A percentile compares a stretch with the other conserved stretches of the same genome.
Conservation (phyloP, 2,329 filamentous ascomycete species). For the Sarocladium strictum region DNA sequence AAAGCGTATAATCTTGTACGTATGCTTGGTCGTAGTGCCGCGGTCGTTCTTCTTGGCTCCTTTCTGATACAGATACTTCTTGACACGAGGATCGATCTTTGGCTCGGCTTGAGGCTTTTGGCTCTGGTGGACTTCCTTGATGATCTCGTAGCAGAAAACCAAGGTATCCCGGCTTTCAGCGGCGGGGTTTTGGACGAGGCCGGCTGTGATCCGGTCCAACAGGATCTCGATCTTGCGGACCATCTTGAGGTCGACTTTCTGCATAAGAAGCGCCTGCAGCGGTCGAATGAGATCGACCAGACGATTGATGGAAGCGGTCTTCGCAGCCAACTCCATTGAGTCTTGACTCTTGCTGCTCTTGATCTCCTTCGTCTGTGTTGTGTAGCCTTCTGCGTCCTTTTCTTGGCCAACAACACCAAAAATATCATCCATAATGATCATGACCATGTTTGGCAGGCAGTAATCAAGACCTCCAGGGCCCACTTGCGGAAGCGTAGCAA, state of each 20-base stretch:
- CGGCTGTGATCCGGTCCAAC: slow-evolving; percentile 74
- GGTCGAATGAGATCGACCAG: slow-evolving; percentile 73
- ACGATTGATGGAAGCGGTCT: slow-evolving; percentile 68
- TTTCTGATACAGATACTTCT: slow-evolving; percentile 75
- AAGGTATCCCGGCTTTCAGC: slow-evolving; percentile 75
- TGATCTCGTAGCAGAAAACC: slow-evolving; percentile 92
- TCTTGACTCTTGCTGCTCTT: slow-evolving; percentile 98
- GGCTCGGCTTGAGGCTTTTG: slow-evolving; percentile 43
- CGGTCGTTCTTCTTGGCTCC: slow-evolving; percentile 69
- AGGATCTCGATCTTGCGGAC: slow-evolving; percentile 88
- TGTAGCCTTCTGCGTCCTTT: slow-evolving; percentile 94
- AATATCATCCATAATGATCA: slow-evolving; percentile 93
- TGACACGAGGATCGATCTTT: slow-evolving; percentile 57
- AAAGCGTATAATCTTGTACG: slow-evolving; percentile 84
- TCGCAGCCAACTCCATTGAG: slow-evolving; percentile 88
- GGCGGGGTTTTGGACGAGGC: slow-evolving; percentile 74
- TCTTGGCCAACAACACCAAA: slow-evolving; percentile 91
- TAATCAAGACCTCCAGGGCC: slow-evolving; percentile 83
- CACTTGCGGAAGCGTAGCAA: slow-evolving; percentile 66
- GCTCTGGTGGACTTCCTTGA: slow-evolving; percentile 75
- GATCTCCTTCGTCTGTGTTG: slow-evolving; percentile 92
- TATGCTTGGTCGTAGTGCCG: slow-evolving; percentile 69
- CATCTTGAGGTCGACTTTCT: slow-evolving; percentile 78
- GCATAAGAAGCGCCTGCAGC: slow-evolving; percentile 69
- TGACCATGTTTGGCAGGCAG: slow-evolving; percentile 70